A percentile compares a stretch with the other conserved stretches of the same genome.
Evolutionary conservation across 176 grass and related monocot genomes (phyloP).

Genomic region (Juncus effusus): DNA sequence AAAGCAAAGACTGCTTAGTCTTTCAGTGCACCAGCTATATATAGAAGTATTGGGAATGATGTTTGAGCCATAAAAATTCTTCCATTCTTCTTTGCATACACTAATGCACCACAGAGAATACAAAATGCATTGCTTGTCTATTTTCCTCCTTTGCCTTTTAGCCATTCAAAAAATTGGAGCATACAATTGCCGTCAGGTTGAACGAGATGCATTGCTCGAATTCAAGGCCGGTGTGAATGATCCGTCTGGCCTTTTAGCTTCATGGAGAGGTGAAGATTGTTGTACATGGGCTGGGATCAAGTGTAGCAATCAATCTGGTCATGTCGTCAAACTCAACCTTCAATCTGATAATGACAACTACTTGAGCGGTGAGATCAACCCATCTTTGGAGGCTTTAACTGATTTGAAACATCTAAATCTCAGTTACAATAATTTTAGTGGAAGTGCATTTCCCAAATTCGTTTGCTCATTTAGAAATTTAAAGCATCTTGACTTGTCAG

Average conservation of each 20-base stretch:
- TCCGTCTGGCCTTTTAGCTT: not conserved
- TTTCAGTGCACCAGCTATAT: too few species aligned
- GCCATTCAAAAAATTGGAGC: not conserved
- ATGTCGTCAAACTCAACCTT: slow-evolving; percentile 14
- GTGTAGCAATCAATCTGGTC: slow-evolving; percentile 29
- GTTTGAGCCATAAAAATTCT: too few species aligned
- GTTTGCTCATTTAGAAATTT: slow-evolving; percentile 16
- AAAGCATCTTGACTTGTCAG: slow-evolving; percentile 25
- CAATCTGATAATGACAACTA: not conserved
- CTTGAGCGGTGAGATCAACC: slow-evolving; percentile 27
- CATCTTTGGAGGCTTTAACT: slow-evolving; percentile 24
- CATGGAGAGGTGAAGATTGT: slow-evolving; percentile 30
- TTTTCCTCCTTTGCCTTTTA: not conserved
- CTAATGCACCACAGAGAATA: not conserved
- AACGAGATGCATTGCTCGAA: slow-evolving; percentile 29
- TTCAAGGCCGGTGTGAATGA: slow-evolving; percentile 32
- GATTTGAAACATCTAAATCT: slow-evolving; percentile 21
- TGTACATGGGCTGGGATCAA: slow-evolving; percentile 28
- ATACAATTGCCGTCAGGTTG: not conserved
- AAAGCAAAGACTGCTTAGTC: too few species aligned
- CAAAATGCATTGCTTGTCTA: not conserved
- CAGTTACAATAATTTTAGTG: slow-evolving; percentile 26
- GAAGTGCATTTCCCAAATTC: slow-evolving; percentile 5
- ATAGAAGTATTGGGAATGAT: too few species aligned
- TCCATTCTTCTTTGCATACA: too few species aligned